Evolutionary conservation across 2,329 filamentous ascomycete genomes (phyloP).

Genomic region (Plectosphaerella cucumerina): DNA sequence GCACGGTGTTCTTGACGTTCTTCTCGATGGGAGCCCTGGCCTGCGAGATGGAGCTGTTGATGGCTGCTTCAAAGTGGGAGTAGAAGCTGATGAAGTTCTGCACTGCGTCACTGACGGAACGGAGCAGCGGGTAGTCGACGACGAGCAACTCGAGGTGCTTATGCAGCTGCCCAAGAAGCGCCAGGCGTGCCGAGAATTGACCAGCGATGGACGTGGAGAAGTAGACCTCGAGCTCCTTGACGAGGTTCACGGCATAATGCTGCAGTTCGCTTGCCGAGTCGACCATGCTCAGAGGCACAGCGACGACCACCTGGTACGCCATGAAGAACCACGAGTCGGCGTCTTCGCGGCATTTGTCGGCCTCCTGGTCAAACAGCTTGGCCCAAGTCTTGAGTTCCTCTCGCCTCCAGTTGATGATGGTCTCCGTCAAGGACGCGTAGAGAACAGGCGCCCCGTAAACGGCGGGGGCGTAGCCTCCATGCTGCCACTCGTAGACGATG

Average conservation of each 20-base stretch:
- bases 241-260: constrained; percentile 61
- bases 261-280: constrained; percentile 55
- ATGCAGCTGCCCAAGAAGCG: constrained; percentile 61
- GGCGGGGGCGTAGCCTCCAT: constrained; percentile 76
- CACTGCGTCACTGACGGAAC: constrained; percentile 59
- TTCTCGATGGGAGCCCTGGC: constrained; percentile 79
- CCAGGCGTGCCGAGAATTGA: constrained; percentile 71
- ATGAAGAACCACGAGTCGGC: constrained; percentile 95
- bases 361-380: constrained; percentile 80
- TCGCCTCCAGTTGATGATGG: constrained; percentile 84
- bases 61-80: constrained; percentile 61
- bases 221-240: constrained; percentile 76
- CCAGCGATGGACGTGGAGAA: constrained; percentile 75
- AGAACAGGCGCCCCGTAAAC: constrained; percentile 65
- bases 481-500: constrained; percentile 90
- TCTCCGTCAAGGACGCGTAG: constrained; percentile 73
- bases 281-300: constrained; percentile 64
- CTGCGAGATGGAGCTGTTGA: constrained; percentile 60
- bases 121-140: constrained; percentile 54
- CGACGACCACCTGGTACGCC: constrained; percentile 85
- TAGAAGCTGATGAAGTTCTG: constrained; percentile 76
- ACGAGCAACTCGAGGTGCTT: constrained; percentile 62
- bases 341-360: constrained; percentile 68
- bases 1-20: constrained; percentile 86
- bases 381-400: constrained; percentile 92